A percentile compares a stretch with the other conserved stretches of the same genome.
These are phyloP conservation scores for Pseudevernia furfuracea DNA, from an alignment of 495 filamentous ascomycete species.

Conservation along the genomic window DNA sequence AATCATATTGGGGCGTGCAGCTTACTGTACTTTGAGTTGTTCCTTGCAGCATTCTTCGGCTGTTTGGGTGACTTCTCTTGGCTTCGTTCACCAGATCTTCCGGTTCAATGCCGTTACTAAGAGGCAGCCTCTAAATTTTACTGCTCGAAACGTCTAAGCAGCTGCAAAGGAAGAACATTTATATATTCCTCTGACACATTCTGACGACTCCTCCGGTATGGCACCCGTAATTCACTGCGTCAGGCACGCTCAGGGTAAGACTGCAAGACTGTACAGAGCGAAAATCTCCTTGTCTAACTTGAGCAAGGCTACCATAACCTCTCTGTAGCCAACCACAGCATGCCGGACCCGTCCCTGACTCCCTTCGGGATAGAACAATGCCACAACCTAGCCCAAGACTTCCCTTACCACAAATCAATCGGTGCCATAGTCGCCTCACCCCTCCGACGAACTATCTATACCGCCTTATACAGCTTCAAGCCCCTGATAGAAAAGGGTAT, in stretches of 20 bases:
- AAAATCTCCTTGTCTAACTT: background rate
- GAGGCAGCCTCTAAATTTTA: background rate
- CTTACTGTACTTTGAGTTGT: background rate
- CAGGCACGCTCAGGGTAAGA: slow-evolving; percentile 46
- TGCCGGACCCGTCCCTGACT: slow-evolving; percentile 75
- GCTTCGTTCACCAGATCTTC: background rate
- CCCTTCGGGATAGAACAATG: slow-evolving; percentile 72
- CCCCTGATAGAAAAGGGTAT: slow-evolving; percentile 44
- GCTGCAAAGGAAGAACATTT: background rate
- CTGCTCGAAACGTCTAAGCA: background rate
- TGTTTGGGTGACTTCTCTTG: background rate
- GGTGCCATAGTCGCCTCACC: slow-evolving; percentile 75
- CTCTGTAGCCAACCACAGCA: slow-evolving; percentile 55
- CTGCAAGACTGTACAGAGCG: background rate
- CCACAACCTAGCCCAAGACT: slow-evolving; percentile 47
- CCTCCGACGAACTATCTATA: slow-evolving; percentile 75
- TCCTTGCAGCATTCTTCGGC: background rate
- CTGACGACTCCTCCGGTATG: slow-evolving; percentile 11
- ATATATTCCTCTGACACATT: background rate
- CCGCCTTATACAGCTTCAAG: slow-evolving; percentile 63
- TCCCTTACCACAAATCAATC: slow-evolving; percentile 57
- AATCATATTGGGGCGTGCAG: background rate
- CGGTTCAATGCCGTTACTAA: background rate
- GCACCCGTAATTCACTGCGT: slow-evolving; percentile 44
- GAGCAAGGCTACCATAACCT: slow-evolving; percentile 72